Conservation (phyloP, 1,284 basidiomycete genomes). For the Apiotrichum porosum region DNA sequence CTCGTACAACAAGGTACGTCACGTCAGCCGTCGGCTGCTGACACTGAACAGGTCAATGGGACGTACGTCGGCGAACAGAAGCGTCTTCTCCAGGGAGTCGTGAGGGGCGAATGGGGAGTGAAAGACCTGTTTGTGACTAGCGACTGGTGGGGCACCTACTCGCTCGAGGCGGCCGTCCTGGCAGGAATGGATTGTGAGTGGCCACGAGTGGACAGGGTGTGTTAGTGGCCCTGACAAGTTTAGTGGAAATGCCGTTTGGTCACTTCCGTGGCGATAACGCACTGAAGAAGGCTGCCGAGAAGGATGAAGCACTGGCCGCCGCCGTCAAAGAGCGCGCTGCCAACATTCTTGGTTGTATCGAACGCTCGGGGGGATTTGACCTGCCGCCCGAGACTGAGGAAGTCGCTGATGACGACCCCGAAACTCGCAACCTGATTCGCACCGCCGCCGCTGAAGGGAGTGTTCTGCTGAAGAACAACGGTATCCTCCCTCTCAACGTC, state of each 20-base stretch:
- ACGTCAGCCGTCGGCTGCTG: constrained; percentile 43
- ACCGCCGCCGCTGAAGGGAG: constrained; percentile 53
- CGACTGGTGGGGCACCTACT: constrained; percentile 59
- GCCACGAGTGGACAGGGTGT: too few species aligned
- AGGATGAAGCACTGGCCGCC: too few species aligned
- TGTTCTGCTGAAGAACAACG: constrained; percentile 53
- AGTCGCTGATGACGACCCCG: constrained; percentile 18
- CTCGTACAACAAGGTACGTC: constrained; percentile 46
- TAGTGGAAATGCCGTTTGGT: too few species aligned
- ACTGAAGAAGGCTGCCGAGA: too few species aligned
- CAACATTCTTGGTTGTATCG: constrained; percentile 42
- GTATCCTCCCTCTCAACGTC: constrained; percentile 25
- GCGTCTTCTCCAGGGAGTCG: constrained; percentile 42
- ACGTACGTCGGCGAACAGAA: constrained; percentile 69
- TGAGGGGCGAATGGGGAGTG: constrained; percentile 61
- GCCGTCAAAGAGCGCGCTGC: constrained; percentile 19
- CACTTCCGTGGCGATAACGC: too few species aligned
- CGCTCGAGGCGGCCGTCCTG: constrained; percentile 60
- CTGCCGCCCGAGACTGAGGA: constrained; percentile 22
- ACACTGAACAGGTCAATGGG: constrained; percentile 57
- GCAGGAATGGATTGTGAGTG: constrained; percentile 57
- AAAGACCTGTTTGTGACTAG: constrained; percentile 60
- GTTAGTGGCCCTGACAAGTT: too few species aligned
- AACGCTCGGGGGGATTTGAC: constrained; percentile 17
- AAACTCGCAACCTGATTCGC: constrained; percentile 14